Base-by-base conservation (phyloP, 768 basidiomycete genomes). In the Mycena olivaceomarginata region DNA sequence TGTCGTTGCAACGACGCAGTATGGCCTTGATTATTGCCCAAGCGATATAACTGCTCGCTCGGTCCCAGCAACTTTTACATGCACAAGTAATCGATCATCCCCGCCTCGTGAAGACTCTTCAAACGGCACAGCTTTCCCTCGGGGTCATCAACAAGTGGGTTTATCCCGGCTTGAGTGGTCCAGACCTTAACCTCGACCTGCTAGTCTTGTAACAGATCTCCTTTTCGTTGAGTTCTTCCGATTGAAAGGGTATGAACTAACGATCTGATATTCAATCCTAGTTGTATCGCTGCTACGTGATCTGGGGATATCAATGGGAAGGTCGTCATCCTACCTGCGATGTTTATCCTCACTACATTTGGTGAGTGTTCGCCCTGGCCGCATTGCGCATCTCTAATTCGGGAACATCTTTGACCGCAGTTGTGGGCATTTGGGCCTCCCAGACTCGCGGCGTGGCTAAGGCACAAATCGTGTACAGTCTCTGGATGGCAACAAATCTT, bases 281-380 rank as follows among this genome's bases (percentile, higher is more conserved):
- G 67, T 16, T 68, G 37, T 68, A 56, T 56, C 67, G 67, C 18
- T 68, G 67, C 41, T 68, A 68, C 18, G 67, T 57, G 39, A 68
- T 68, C 20, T 68, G 67, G 67, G 53, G 37, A n/a, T 57, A 11
- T n/a, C 37, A 37, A 18, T 22, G 18, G n/a, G 39, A 53, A 57
- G 39, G 39, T 57, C 12, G 16, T 68, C 20, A 41, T 43, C 22
- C 22, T 57, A 12, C 67, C 67, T 12, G 53, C 6, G 18, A 7
- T 43, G 18, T 12, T 56, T 12, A 40, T 57, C 18, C 53, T 68
- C 2, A n/a, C 39, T 10, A 68, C 67, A 39, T 40, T 57, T 7
- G 67, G 67, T 68, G 5, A 68, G 53, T 10, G 16, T 20, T 18
- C 16, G 31, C 31, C 31, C 31, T 31, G 31, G 8, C 3, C 39